phyloP scores from a whole-genome alignment of 2,329 filamentous ascomycete species.

The Colletotrichum falcatum region DNA sequence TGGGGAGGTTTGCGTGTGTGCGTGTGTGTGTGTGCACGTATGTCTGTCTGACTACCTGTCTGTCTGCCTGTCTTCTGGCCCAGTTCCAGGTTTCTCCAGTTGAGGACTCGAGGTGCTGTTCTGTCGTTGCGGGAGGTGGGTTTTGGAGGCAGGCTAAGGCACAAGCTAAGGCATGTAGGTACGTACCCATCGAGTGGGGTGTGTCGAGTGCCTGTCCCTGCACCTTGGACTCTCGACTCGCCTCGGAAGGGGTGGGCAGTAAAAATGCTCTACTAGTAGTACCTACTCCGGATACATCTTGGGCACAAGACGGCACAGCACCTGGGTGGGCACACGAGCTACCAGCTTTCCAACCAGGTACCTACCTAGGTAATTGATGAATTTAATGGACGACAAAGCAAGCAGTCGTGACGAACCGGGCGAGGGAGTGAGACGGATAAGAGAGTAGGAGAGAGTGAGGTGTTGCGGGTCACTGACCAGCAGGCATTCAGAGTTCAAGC shows the following conservation, averaged over 20 bases:
- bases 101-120: conserved; percentile 18
- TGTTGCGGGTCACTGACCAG: background rate
- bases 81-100: conserved; percentile 4
- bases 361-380: too few relatives aligned
- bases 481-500: conserved; percentile 1
- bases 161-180: conserved; percentile 26
- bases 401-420: too few relatives aligned
- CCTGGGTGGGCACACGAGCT: background rate
- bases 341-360: too few relatives aligned
- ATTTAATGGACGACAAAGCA: too few relatives aligned
- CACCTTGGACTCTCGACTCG: background rate
- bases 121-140: conserved; percentile 37
- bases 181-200: conserved; percentile 35
- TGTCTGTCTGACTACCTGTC: too few relatives aligned
- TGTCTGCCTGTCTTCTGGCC: too few relatives aligned
- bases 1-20: background rate
- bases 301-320: too few relatives aligned
- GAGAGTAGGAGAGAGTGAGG: background rate
- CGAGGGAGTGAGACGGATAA: background rate
- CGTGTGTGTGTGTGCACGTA: too few relatives aligned
- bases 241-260: background rate
- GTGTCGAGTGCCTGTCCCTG: conserved; percentile 16
- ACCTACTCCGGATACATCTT: too few relatives aligned
- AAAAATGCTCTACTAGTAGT: too few relatives aligned
- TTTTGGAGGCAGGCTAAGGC: conserved; percentile 34